These are phyloP conservation scores for Chaetoceros muelleri DNA, from an alignment of 108 stramenopile species.

Conservation along the genomic window DNA sequence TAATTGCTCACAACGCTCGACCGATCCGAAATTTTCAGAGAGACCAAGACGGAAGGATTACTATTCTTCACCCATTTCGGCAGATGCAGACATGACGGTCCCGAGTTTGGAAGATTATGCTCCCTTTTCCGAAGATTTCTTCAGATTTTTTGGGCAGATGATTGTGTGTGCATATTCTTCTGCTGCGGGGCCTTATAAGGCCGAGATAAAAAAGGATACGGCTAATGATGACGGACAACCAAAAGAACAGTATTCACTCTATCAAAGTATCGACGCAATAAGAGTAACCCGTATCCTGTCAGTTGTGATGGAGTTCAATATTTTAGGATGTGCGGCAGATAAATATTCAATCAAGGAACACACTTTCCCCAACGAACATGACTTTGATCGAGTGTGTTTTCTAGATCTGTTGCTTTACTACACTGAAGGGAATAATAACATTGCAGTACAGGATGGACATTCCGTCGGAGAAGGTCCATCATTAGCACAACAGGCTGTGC, in stretches of 20 bases:
- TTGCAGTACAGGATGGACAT: slow-evolving; percentile 4
- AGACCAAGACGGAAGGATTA: neutral
- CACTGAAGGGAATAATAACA: neutral
- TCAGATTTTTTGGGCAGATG: neutral
- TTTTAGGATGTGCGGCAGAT: slow-evolving; percentile 1
- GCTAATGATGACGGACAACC: neutral
- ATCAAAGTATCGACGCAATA: slow-evolving; percentile 12
- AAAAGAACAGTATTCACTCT: slow-evolving; percentile 6
- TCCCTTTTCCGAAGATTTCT: neutral
- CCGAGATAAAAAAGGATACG: neutral
- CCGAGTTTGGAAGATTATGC: neutral
- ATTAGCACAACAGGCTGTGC: neutral
- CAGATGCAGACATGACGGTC: neutral
- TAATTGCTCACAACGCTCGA: neutral
- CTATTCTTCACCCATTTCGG: neutral
- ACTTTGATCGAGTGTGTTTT: neutral
- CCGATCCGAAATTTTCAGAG: neutral
- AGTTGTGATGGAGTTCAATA: slow-evolving; percentile 28
- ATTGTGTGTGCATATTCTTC: neutral
- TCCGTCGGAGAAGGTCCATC: neutral
- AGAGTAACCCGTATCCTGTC: slow-evolving; percentile 18
- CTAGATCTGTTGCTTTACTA: neutral
- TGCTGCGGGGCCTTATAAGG: neutral
- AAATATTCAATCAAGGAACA: neutral
- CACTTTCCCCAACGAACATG: neutral